These are phyloP conservation scores for Conoideocrella luteorostrata DNA, from an alignment of 2,329 filamentous ascomycete genomes.

Conservation along the genomic window DNA sequence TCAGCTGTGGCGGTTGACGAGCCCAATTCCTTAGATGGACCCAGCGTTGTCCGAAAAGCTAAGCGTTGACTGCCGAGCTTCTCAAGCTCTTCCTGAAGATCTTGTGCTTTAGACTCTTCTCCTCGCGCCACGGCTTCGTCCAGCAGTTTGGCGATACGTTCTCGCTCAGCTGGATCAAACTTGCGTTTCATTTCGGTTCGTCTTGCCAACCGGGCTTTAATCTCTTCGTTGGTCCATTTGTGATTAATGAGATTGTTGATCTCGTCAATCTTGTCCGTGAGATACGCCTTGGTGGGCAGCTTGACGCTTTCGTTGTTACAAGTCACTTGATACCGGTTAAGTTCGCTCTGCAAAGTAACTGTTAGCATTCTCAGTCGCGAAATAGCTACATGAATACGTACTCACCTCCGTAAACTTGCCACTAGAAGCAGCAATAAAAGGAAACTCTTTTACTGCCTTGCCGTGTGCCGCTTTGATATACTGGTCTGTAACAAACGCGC, in stretches of 20 bases:
- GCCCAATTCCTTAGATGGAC: conserved; percentile 44
- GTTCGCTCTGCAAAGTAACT: conserved; percentile 56
- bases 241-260: conserved; percentile 76
- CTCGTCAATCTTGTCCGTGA: conserved; percentile 68
- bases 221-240: conserved; percentile 74
- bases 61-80: conserved; percentile 62
- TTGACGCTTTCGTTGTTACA: conserved; percentile 66
- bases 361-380: conserved; percentile 15
- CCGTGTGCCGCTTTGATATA: conserved; percentile 80
- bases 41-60: conserved; percentile 63
- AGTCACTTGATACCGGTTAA: conserved; percentile 71
- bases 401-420: conserved; percentile 73
- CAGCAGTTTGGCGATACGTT: conserved; percentile 57
- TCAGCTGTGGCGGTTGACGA: conserved; percentile 50
- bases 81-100: conserved; percentile 55
- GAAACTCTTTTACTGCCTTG: conserved; percentile 75
- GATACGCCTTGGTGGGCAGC: conserved; percentile 63
- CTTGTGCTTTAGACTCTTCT: conserved; percentile 50
- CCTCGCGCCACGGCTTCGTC: conserved; percentile 59
- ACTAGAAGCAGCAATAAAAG: conserved; percentile 87
- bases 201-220: conserved; percentile 70
- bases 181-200: conserved; percentile 62
- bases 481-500: conserved; percentile 75
- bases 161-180: conserved; percentile 61
- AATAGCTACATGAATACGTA: background rate